Evolutionary conservation across 2,329 filamentous ascomycete genomes (phyloP).

Genomic region (Lasiodiplodia theobromae): DNA sequence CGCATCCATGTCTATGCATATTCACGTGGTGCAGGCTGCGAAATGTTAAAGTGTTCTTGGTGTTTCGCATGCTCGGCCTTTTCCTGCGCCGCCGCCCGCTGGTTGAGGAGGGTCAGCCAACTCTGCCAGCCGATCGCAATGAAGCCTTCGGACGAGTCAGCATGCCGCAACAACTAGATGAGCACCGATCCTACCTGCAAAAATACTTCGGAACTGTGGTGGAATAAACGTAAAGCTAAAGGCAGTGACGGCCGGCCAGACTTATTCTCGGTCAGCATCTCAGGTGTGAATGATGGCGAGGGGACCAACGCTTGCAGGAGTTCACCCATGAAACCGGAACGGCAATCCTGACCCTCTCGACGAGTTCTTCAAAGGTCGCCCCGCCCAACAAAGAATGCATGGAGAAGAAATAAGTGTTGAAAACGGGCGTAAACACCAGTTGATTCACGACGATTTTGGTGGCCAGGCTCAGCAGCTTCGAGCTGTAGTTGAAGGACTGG

Average conservation of each 20-base stretch:
- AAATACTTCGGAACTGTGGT: slow-evolving; percentile 79
- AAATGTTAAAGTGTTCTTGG: background rate
- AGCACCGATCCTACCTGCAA: slow-evolving; percentile 59
- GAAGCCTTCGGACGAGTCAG: slow-evolving; percentile 51
- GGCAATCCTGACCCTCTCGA: slow-evolving; percentile 74
- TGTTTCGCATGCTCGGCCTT: slow-evolving; percentile 34
- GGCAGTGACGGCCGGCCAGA: slow-evolving; percentile 88
- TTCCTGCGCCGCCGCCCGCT: slow-evolving; percentile 69
- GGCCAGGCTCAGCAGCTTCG: slow-evolving; percentile 71
- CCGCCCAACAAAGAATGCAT: slow-evolving; percentile 63
- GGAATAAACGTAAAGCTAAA: slow-evolving; percentile 86
- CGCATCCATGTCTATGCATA: background rate
- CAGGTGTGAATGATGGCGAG: no score
- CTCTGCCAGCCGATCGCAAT: slow-evolving; percentile 92
- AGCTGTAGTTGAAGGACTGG: slow-evolving; percentile 82
- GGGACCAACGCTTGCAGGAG: slow-evolving; percentile 66
- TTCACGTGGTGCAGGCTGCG: background rate
- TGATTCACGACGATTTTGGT: slow-evolving; percentile 86
- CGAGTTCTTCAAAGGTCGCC: slow-evolving; percentile 67
- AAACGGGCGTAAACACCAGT: slow-evolving; percentile 74
- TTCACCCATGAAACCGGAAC: slow-evolving; percentile 80
- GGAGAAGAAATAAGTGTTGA: slow-evolving; percentile 61
- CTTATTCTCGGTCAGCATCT: slow-evolving; percentile 30
- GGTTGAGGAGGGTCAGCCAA: slow-evolving; percentile 83
- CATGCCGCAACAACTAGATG: background rate